Evolutionary conservation across 2,329 filamentous ascomycete genomes (phyloP), one percentile per base, ranked within the genome.

Genomic region (Neofusicoccum kwambonambiense): DNA sequence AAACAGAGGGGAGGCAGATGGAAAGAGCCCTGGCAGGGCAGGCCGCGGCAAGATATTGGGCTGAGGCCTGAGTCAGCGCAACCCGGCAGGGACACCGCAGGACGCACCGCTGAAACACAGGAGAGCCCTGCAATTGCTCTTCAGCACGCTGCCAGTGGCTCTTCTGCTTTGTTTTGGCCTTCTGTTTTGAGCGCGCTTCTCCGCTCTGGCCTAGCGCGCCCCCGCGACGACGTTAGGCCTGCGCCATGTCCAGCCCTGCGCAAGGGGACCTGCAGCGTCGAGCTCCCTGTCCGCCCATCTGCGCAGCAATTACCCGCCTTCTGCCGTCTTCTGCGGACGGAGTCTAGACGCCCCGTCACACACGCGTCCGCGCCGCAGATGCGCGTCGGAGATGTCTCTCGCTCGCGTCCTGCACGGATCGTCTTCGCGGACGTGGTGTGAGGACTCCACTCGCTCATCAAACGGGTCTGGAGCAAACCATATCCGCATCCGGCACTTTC

Each of bases 41-140:
- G 56, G 11, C 56, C 31, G 41, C 41, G 42, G 56, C 56, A 60
- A 60, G 56, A 60, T 60, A 60, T 60, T 60, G 56, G 56, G 56
- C 56, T 37, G 42, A 60, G 17, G 56, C 56, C 56, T 60, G 56
- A 60, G 56, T 60, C 42, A 60, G 56, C 56, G 52, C 11, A 15
- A 42, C 31, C n/a, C 41, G 56, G 56, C 56, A 60, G 56, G 56
- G 56, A 45, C 54, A 35, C 41, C 54, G 39, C 54, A 58, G 54
- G 54, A 41, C 56, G 41, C 42, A 42, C 41, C 17, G 27, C 56
- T 60, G 56, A 60, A 60, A 60, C 56, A 60, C 56, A 60, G 27
- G 56, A 60, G 27, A 39, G 56, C 56, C 56, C 56, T 60, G 56
- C 56, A 60, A 60, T 60, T 47, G 56, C 42, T 60, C 5, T 44